These are phyloP conservation scores for Apiotrichum brassicae DNA, from an alignment of 1,284 basidiomycete species.

Conservation along the genomic window DNA sequence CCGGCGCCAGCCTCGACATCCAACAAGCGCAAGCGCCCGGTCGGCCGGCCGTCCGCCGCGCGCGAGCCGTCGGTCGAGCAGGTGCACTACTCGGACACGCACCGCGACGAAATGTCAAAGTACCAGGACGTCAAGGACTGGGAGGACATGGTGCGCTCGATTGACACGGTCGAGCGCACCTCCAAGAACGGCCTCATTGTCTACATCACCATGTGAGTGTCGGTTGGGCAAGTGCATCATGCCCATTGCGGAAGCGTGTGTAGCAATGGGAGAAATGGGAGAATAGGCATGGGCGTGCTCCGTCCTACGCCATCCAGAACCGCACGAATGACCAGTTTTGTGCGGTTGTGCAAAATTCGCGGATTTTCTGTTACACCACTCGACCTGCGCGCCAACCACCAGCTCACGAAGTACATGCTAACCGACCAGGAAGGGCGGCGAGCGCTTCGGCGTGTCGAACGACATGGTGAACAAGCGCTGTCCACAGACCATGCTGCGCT, in stretches of 20 bases:
- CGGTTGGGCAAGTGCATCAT: background rate
- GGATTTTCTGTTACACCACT: no score
- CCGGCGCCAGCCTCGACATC: slow-evolving; percentile 41
- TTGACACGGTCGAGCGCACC: slow-evolving; percentile 40
- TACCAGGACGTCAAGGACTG: slow-evolving; percentile 38
- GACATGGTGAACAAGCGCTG: slow-evolving; percentile 35
- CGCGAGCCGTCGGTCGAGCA: slow-evolving; percentile 6
- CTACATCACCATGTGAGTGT: slow-evolving; percentile 43
- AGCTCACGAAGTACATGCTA: background rate
- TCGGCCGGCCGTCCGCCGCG: background rate
- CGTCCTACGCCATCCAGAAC: no score
- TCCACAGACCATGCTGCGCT: slow-evolving; percentile 40
- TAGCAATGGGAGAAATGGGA: no score
- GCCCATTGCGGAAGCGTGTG: background rate
- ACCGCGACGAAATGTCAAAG: slow-evolving; percentile 29
- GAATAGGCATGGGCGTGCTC: no score
- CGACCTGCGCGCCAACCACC: no score
- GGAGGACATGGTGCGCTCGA: slow-evolving; percentile 36
- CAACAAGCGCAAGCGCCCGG: no score
- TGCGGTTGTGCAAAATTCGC: no score
- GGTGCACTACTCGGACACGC: slow-evolving; percentile 48
- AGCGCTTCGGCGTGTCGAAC: slow-evolving; percentile 24
- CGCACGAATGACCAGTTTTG: no score
- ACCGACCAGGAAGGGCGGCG: slow-evolving; percentile 33
- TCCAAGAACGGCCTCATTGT: slow-evolving; percentile 26